Evolutionary conservation across 2,329 filamentous ascomycete species (phyloP).

Genomic region (Cadophora sp.): DNA sequence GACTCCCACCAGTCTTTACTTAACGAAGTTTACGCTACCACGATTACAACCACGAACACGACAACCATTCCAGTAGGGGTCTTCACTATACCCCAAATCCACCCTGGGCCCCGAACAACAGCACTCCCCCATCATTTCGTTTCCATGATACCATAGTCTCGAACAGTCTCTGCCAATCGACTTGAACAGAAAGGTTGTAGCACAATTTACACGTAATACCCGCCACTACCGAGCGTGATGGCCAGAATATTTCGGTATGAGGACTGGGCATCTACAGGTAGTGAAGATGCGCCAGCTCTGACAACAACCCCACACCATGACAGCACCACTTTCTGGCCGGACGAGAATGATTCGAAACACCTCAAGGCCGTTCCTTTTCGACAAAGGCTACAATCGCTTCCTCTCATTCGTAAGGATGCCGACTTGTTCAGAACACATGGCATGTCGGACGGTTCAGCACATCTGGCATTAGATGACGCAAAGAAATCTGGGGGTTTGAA

Average conservation of each 20-base stretch:
- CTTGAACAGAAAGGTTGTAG: background rate
- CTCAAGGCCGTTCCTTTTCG: conserved; percentile 31
- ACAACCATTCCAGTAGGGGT: background rate
- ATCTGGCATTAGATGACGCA: conserved; percentile 23
- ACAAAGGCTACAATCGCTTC: conserved; percentile 34
- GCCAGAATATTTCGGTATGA: conserved; percentile 49
- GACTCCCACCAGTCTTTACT: conserved; percentile 13
- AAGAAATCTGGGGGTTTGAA: conserved; percentile 37
- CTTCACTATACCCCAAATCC: background rate
- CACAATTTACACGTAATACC: background rate
- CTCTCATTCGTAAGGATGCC: conserved; percentile 26
- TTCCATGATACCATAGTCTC: background rate
- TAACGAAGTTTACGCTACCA: background rate
- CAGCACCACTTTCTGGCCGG: conserved; percentile 42
- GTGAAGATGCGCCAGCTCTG: conserved; percentile 52
- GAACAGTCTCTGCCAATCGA: background rate
- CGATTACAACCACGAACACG: background rate
- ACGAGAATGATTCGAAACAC: conserved; percentile 6
- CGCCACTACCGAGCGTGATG: conserved; percentile 30
- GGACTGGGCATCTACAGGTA: conserved; percentile 48
- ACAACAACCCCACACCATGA: conserved; percentile 40
- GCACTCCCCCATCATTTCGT: background rate
- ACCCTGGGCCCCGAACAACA: background rate
- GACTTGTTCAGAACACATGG: conserved; percentile 23
- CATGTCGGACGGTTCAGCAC: background rate